phyloP scores from a whole-genome alignment of 2,329 filamentous ascomycete species.

The Ceratocystis colombiana region DNA sequence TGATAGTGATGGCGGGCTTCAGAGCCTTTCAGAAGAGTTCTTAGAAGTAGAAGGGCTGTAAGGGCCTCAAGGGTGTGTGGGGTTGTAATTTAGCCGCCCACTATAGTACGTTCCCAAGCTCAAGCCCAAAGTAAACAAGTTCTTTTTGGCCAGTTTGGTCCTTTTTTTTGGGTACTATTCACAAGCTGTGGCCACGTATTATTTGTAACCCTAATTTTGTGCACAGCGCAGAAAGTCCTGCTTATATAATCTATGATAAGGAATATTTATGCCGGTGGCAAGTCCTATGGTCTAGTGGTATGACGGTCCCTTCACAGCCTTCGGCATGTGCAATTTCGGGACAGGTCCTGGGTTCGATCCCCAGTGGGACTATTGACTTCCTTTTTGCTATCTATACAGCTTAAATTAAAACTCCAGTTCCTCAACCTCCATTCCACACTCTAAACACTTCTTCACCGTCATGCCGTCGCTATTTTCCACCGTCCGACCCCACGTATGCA shows the following conservation, averaged over 20 bases:
- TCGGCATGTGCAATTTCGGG: conserved; percentile 16
- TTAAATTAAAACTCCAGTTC: conserved; percentile 52
- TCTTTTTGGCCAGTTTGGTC: neutral
- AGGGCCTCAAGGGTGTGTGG: neutral
- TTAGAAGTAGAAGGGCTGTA: too few species aligned
- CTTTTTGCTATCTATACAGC: neutral
- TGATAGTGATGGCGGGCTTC: too few species aligned
- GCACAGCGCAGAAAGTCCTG: neutral
- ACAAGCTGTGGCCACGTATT: conserved; percentile 10
- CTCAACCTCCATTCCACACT: conserved; percentile 70
- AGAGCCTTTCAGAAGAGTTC: too few species aligned
- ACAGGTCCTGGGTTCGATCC: conserved; percentile 26
- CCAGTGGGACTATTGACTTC: conserved; percentile 22
- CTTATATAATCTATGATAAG: neutral
- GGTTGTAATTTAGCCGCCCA: conserved; percentile 23
- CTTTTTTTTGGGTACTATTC: neutral
- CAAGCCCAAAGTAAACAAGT: neutral
- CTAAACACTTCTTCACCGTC: conserved; percentile 68
- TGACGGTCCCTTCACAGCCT: conserved; percentile 25
- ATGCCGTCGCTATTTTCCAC: conserved; percentile 62
- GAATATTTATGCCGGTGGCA: accelerated
- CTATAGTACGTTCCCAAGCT: conserved; percentile 13
- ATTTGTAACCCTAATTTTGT: neutral
- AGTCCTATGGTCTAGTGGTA: conserved; percentile 26
- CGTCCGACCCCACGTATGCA: conserved; percentile 73